Conservation (phyloP, 2,329 filamentous ascomycete species). For the Neonectria ditissima region DNA sequence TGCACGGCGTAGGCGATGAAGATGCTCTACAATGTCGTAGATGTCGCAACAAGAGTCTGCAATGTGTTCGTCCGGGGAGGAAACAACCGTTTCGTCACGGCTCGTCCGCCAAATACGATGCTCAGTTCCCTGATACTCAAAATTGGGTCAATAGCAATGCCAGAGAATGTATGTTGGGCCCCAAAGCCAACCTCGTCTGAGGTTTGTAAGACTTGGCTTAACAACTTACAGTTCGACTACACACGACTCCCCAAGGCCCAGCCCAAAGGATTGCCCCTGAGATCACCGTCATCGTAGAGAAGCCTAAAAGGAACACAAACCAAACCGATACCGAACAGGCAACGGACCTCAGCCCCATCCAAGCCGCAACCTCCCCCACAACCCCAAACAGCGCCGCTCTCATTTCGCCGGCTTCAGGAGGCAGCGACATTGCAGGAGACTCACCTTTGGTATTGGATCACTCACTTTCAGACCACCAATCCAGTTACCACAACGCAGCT, state of each 20-base stretch:
- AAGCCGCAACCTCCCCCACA: not conserved
- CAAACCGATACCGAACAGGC: not conserved
- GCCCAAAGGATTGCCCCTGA: slow-evolving; percentile 25
- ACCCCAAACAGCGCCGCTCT: not conserved
- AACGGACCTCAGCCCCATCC: not conserved
- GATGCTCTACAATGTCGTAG: slow-evolving; percentile 12
- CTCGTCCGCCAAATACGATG: slow-evolving; percentile 40
- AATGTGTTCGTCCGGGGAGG: slow-evolving; percentile 26
- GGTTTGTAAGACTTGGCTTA: not conserved
- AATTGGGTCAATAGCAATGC: slow-evolving; percentile 39
- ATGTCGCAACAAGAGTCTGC: slow-evolving; percentile 27
- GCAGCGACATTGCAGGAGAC: not conserved
- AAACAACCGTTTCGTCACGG: slow-evolving; percentile 34
- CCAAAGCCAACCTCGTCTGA: accelerated
- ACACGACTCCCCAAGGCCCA: slow-evolving; percentile 25
- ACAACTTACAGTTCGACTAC: slow-evolving; percentile 27
- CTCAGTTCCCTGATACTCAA: slow-evolving; percentile 35
- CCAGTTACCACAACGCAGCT: not conserved
- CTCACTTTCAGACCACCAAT: not conserved
- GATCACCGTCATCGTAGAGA: accelerated
- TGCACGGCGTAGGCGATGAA: slow-evolving; percentile 28
- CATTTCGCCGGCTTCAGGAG: not conserved
- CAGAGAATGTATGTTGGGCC: slow-evolving; percentile 27
- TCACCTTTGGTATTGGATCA: not conserved
- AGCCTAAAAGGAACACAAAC: not conserved